Percentiles rank a stretch among this genome's conserved stretches.
phyloP scores from a whole-genome alignment of 2,329 filamentous ascomycete species.

The Zalaria sp. region DNA sequence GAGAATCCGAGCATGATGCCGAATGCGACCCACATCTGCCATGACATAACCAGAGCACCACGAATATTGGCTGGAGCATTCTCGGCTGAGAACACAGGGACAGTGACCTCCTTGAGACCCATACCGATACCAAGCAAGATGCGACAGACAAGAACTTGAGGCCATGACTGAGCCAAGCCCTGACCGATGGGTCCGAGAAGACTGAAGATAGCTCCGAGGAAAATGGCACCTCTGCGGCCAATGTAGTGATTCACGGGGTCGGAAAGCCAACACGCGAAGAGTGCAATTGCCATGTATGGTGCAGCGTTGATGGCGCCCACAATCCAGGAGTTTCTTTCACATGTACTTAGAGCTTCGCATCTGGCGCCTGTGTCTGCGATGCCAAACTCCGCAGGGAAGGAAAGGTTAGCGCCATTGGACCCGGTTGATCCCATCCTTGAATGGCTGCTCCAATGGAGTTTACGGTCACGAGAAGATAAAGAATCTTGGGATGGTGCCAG shows the following conservation, averaged over 20 bases:
- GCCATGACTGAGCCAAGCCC: conserved; percentile 42
- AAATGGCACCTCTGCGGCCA: conserved; percentile 23
- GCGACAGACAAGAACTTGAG: conserved; percentile 24
- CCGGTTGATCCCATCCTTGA: conserved; percentile 26
- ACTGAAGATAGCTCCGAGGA: conserved; percentile 36
- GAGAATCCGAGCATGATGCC: conserved; percentile 51
- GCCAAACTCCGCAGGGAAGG: conserved; percentile 10
- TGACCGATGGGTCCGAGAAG: conserved; percentile 56
- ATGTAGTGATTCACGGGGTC: conserved; percentile 21
- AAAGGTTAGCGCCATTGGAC: conserved; percentile 16
- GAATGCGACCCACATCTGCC: conserved; percentile 41
- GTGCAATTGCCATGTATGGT: conserved; percentile 21
- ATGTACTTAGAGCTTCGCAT: not conserved
- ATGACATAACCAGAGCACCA: conserved; percentile 42
- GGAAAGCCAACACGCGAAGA: conserved; percentile 21
- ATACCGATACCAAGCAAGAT: conserved; percentile 27
- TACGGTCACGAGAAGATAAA: conserved; percentile 39
- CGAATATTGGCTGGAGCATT: conserved; percentile 41
- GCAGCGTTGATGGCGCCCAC: conserved; percentile 46
- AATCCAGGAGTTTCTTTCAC: conserved; percentile 39
- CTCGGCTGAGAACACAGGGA: conserved; percentile 39
- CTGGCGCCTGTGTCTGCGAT: conserved; percentile 10
- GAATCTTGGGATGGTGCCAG: conserved; percentile 30
- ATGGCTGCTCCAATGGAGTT: conserved; percentile 39
- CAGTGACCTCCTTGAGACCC: conserved; percentile 29